Conservation (phyloP, 2,329 filamentous ascomycete species). For the Talaromyces funiculosus region DNA sequence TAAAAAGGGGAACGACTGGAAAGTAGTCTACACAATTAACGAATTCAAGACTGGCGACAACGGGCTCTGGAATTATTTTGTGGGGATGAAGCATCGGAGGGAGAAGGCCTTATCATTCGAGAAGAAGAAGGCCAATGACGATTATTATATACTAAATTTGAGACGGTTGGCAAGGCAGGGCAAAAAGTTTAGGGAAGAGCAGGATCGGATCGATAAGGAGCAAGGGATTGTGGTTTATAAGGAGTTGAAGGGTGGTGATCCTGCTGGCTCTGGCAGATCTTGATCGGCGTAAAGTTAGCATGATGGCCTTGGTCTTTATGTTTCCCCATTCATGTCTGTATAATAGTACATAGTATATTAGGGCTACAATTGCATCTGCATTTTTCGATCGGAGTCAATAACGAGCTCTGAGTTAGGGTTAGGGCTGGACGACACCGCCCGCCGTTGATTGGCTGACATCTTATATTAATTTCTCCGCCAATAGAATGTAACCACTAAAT, state of each 20-base stretch:
- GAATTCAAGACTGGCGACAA: slow-evolving; percentile 48
- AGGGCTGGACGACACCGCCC: background rate
- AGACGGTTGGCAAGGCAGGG: slow-evolving; percentile 50
- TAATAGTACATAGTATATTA: background rate
- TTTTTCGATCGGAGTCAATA: too few relatives aligned
- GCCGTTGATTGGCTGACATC: background rate
- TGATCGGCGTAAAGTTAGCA: background rate
- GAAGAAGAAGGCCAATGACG: slow-evolving; percentile 42
- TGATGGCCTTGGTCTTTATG: background rate
- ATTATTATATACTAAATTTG: slow-evolving; percentile 33
- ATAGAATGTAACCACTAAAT: background rate
- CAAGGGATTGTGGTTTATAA: slow-evolving; percentile 31
- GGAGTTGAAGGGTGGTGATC: slow-evolving; percentile 1
- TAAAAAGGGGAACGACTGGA: slow-evolving; percentile 53
- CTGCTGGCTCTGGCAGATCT: background rate
- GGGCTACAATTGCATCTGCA: background rate
- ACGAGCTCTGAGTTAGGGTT: background rate
- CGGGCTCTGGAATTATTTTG: slow-evolving; percentile 49
- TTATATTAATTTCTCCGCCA: background rate
- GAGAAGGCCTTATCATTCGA: slow-evolving; percentile 36
- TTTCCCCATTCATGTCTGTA: background rate
- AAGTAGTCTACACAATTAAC: slow-evolving; percentile 69
- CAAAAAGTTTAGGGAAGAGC: slow-evolving; percentile 50
- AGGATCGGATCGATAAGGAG: slow-evolving; percentile 49
- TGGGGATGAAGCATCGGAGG: slow-evolving; percentile 53